phyloP scores from a whole-genome alignment of 495 filamentous ascomycete species.

The Lindgomyces ingoldianus region DNA sequence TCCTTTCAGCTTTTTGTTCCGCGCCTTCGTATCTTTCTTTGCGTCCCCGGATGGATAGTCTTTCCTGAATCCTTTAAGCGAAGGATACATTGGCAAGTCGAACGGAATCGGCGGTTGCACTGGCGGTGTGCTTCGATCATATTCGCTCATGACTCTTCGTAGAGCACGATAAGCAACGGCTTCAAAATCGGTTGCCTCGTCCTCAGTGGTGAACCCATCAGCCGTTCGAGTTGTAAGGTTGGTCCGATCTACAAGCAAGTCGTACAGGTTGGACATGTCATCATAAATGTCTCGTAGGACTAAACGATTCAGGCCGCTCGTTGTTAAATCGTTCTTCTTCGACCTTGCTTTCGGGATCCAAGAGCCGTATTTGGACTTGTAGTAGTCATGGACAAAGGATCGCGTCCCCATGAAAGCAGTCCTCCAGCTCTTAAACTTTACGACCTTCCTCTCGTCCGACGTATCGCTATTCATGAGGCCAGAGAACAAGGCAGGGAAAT shows the following conservation, averaged over 20 bases:
- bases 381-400: constrained; percentile 72
- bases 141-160: constrained; percentile 77
- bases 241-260: constrained; percentile 79
- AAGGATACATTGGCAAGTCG: constrained; percentile 79
- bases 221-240: constrained; percentile 56
- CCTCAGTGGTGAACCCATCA: constrained; percentile 52
- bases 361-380: constrained; percentile 79
- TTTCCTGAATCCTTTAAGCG: constrained; percentile 61
- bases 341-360: constrained; percentile 92
- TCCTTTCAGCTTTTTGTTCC: constrained; percentile 69
- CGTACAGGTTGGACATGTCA: constrained; percentile 84
- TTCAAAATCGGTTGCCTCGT: constrained; percentile 49
- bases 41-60: constrained; percentile 62
- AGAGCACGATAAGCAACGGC: constrained; percentile 57
- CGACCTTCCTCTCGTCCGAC: constrained; percentile 66
- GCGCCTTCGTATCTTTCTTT: constrained; percentile 68
- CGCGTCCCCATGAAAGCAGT: constrained; percentile 70
- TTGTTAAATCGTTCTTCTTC: constrained; percentile 90
- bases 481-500: constrained; percentile 88
- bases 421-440: constrained; percentile 86
- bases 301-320: constrained; percentile 79
- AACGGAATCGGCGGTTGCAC: constrained; percentile 91
- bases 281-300: constrained; percentile 80
- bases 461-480: constrained; percentile 81
- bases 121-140: constrained; percentile 82